Evolutionary conservation across 2,329 filamentous ascomycete species (phyloP).

Genomic region (Cercospora sp.): DNA sequence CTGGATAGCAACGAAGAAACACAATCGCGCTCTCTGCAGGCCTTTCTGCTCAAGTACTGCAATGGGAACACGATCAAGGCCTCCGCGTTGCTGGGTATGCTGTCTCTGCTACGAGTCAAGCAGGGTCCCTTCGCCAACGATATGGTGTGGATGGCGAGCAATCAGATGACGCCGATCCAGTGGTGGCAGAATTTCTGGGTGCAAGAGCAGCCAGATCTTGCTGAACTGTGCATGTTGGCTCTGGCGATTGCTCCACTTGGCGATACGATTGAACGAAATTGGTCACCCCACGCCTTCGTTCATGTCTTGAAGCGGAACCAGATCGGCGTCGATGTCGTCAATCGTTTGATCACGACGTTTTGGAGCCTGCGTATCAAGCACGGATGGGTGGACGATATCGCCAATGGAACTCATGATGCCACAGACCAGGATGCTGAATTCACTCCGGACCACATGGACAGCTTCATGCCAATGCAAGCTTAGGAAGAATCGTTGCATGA

Average conservation of each 20-base stretch:
- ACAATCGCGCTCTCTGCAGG: slow-evolving; percentile 28
- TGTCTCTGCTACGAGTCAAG: slow-evolving; percentile 30
- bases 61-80: slow-evolving; percentile 25
- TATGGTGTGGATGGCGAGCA: slow-evolving; percentile 31
- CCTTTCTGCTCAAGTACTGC: slow-evolving; percentile 31
- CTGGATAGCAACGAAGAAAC: slow-evolving; percentile 29
- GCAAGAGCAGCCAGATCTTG: slow-evolving; percentile 28
- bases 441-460: slow-evolving; percentile 21
- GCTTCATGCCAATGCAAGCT: slow-evolving; percentile 19
- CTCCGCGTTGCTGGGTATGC: slow-evolving; percentile 24
- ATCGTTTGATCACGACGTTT: slow-evolving; percentile 26
- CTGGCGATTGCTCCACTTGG: slow-evolving; percentile 25
- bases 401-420: slow-evolving; percentile 14
- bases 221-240: slow-evolving; percentile 29
- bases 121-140: slow-evolving; percentile 29
- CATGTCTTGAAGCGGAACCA: slow-evolving; percentile 30
- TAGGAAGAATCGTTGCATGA: slow-evolving; percentile 4
- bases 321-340: slow-evolving; percentile 25
- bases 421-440: slow-evolving; percentile 22
- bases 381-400: slow-evolving; percentile 29
- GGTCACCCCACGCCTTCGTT: slow-evolving; percentile 30
- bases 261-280: slow-evolving; percentile 29
- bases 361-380: slow-evolving; percentile 30
- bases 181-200: slow-evolving; percentile 33
- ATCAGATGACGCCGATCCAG: slow-evolving; percentile 29